Evolutionary conservation across 257 asterid species (phyloP).

Genomic region (Ehretia macrophylla): DNA sequence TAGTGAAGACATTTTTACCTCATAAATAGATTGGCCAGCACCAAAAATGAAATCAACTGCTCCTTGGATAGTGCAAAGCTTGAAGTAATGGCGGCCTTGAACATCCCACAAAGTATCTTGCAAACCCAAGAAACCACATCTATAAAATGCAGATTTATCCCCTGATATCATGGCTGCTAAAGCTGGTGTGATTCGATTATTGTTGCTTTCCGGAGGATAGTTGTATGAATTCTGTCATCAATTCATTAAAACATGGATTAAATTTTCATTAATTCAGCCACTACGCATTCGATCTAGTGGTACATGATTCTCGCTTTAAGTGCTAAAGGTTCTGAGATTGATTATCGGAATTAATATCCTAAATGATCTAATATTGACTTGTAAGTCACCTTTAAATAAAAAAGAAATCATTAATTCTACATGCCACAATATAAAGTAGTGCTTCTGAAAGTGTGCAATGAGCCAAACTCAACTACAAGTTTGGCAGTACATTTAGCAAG

Average conservation of each 20-base stretch:
- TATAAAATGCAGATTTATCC: conserved; percentile 47
- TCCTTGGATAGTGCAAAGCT: conserved; percentile 49
- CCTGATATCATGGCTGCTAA: conserved; percentile 55
- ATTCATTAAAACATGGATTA: not conserved
- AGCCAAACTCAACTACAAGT: no score
- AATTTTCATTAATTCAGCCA: not conserved
- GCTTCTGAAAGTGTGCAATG: no score
- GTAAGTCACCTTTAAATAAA: no score
- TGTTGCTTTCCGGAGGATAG: conserved; percentile 24
- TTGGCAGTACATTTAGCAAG: no score
- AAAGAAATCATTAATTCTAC: not conserved
- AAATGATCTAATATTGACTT: no score
- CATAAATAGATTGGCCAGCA: conserved; percentile 65
- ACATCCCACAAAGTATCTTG: conserved; percentile 80
- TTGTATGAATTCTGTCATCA: conserved; percentile 57
- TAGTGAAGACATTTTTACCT: no score
- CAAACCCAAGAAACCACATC: conserved; percentile 48
- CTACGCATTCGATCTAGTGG: not conserved
- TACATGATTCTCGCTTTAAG: no score
- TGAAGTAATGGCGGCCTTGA: conserved; percentile 65
- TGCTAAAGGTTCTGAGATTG: not conserved
- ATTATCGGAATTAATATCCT: no score
- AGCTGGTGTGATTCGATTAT: conserved; percentile 30
- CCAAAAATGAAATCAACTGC: conserved; percentile 83
- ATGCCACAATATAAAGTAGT: not conserved